Percentiles rank a stretch among this genome's conserved stretches.
phyloP scores from a whole-genome alignment of 1,139 yeast species.

The Sugiyamaella pinicola region DNA sequence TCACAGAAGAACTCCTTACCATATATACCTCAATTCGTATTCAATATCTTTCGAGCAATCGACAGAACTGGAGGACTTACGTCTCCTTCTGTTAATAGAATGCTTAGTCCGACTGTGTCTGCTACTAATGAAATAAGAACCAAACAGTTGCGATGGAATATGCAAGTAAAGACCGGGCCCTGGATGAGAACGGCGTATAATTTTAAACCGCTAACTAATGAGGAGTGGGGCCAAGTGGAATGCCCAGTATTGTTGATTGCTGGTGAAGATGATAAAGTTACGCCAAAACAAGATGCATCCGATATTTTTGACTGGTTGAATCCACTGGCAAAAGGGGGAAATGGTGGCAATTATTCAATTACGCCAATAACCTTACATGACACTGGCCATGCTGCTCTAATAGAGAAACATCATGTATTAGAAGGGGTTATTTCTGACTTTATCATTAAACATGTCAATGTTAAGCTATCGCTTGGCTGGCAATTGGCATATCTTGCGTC shows the following conservation, averaged over 20 bases:
- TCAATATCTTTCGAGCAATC: conserved; percentile 57
- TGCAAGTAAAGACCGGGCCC: conserved; percentile 59
- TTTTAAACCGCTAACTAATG: conserved; percentile 48
- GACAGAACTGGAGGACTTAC: conserved; percentile 66
- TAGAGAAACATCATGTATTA: conserved; percentile 65
- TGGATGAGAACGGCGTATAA: conserved; percentile 58
- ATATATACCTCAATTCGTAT: conserved; percentile 51
- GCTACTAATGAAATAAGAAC: conserved; percentile 47
- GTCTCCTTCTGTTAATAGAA: conserved; percentile 59
- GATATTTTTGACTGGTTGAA: conserved; percentile 34
- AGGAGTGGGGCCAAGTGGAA: conserved; percentile 46
- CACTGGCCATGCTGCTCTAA: conserved; percentile 68
- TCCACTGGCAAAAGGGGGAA: conserved; percentile 25
- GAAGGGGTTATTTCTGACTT: conserved; percentile 67
- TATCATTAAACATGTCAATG: conserved; percentile 49
- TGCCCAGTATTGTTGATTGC: conserved; percentile 54
- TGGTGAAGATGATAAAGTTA: conserved; percentile 60
- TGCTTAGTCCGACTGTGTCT: conserved; percentile 47
- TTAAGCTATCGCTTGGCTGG: conserved; percentile 61
- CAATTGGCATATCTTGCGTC: conserved; percentile 53
- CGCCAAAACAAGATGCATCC: conserved; percentile 49
- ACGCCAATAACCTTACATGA: conserved; percentile 47
- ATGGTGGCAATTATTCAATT: conserved; percentile 17
- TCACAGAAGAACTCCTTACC: conserved; percentile 33
- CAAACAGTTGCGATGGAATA: conserved; percentile 70